Percentiles rank a stretch among this genome's conserved stretches.
These are phyloP conservation scores for Wickerhamomyces sp. DNA, from an alignment of 1,139 yeast genomes.

Conservation along the genomic window DNA sequence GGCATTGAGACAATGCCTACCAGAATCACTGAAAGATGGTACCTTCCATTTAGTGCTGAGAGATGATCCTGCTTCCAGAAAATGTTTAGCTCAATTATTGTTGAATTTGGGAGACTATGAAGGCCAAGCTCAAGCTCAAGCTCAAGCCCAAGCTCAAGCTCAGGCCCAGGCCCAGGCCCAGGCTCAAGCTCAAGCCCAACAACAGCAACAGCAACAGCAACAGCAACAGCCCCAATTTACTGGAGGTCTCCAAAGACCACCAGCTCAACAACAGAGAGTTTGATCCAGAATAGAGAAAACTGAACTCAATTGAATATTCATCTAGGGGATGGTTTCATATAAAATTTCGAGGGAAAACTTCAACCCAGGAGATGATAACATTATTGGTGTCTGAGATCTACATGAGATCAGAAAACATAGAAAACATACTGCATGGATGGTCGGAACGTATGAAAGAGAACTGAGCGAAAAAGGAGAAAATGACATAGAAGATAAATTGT, in stretches of 20 bases:
- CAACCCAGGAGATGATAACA: too few relatives aligned
- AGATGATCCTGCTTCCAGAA: conserved; percentile 85
- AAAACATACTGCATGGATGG: too few relatives aligned
- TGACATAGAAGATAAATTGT: too few relatives aligned
- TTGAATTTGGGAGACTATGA: conserved; percentile 47
- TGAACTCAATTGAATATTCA: too few relatives aligned
- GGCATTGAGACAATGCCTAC: conserved; percentile 77
- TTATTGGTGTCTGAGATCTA: too few relatives aligned
- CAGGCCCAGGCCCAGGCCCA: conserved; percentile 16
- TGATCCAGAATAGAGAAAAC: not conserved
- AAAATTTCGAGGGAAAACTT: too few relatives aligned
- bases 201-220: conserved; percentile 7
- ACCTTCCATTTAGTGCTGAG: conserved; percentile 75
- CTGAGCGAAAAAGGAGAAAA: too few relatives aligned
- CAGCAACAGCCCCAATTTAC: conserved; percentile 6
- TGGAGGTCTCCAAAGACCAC: conserved; percentile 4
- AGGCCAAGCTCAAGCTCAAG: conserved; percentile 13
- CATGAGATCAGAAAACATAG: too few relatives aligned
- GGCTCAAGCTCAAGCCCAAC: conserved; percentile 11
- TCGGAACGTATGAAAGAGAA: too few relatives aligned
- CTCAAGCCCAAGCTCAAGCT: conserved; percentile 12
- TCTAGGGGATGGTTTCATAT: too few relatives aligned
- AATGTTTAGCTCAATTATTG: conserved; percentile 80
- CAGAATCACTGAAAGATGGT: conserved; percentile 87
- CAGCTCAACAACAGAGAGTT: not conserved